Base-by-base conservation (phyloP, 2,329 filamentous ascomycete species). In the Alternaria sp. region DNA sequence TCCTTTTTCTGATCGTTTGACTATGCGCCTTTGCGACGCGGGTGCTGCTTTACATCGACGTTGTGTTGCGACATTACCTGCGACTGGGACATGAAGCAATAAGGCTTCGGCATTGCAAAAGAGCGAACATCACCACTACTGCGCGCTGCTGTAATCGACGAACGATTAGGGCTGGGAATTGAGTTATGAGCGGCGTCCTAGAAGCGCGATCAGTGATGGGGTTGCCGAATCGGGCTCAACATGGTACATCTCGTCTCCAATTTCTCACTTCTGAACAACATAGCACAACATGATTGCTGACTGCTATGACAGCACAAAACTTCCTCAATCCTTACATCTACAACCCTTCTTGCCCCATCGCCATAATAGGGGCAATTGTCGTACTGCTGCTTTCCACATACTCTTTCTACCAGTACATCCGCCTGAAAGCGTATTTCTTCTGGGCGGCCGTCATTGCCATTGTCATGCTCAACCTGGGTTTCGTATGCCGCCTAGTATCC, bases 391-490 rank as follows among this genome's bases (percentile, higher is more conserved):
- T 79, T 2, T 72, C 71, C 49, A 17, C 58, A 50, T 62, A 71
- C 46, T 71, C 73, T 11, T 40, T 74, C 34, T 74, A 75, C 48
- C 73, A 76, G 54, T 75, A 72, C 54, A 52, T 75, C 33, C 73
- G 73, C n/a, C 66, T 75, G 39, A 67, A 67, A 34, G 72, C 74
- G 61, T 77, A 71, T 68, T 77, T 77, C 58, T 75, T 76, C 66
- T 76, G 73, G 73, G 66, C 73, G 0, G 68, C 69, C 49, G 63
- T 76, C 40, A 72, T 74, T 51, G 73, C 63, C 51, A 63, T 77
- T 5, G 8, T 72, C 23, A 76, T 85, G 68, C 82, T 86, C 65
- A 70, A 75, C 0, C 74, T 86, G 21, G 85, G 84, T 14, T 86
- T 86, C 64, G 68, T 83, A 37, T 82, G 80, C 11, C 81, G 85